A percentile compares a stretch with the other conserved stretches of the same genome.
Evolutionary conservation across 164 flowering plant species (phyloP).

Genomic region (Nelumbo lutea): DNA sequence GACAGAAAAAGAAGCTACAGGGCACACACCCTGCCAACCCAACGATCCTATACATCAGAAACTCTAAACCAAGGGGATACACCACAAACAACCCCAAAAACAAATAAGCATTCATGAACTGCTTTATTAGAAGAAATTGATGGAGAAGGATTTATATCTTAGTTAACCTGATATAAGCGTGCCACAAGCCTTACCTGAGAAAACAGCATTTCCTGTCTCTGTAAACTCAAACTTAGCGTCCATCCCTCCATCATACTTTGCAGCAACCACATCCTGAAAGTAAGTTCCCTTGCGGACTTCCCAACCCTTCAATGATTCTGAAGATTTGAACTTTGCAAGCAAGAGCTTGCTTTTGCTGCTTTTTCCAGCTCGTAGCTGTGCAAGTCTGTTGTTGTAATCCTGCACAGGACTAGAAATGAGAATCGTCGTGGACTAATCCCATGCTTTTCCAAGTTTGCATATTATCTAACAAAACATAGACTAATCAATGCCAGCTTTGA

Average conservation of each 20-base stretch:
- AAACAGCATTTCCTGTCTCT: slow-evolving; percentile 70
- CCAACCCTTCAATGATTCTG: slow-evolving; percentile 74
- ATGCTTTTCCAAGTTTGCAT: neutral
- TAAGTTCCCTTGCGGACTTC: slow-evolving; percentile 80
- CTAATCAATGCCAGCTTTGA: slow-evolving; percentile 3
- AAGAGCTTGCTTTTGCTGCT: slow-evolving; percentile 98
- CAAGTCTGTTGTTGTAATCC: slow-evolving; percentile 89
- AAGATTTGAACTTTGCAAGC: slow-evolving; percentile 79
- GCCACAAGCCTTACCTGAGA: slow-evolving; percentile 57
- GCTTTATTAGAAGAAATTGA: too few relatives aligned
- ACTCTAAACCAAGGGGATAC: too few relatives aligned
- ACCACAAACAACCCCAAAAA: too few relatives aligned
- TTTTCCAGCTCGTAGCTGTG: slow-evolving; percentile 88
- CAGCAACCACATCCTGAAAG: slow-evolving; percentile 73
- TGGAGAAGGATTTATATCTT: neutral
- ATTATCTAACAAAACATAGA: neutral
- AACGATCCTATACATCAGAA: too few relatives aligned
- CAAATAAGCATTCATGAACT: too few relatives aligned
- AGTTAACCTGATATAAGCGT: neutral
- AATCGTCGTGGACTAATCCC: neutral
- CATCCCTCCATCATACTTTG: slow-evolving; percentile 94
- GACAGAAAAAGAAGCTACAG: too few relatives aligned
- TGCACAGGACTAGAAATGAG: slow-evolving; percentile 20
- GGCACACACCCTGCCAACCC: too few relatives aligned
- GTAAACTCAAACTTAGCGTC: slow-evolving; percentile 85